Base-by-base conservation (phyloP, 495 filamentous ascomycete species). In the Filosporella fistucella region DNA sequence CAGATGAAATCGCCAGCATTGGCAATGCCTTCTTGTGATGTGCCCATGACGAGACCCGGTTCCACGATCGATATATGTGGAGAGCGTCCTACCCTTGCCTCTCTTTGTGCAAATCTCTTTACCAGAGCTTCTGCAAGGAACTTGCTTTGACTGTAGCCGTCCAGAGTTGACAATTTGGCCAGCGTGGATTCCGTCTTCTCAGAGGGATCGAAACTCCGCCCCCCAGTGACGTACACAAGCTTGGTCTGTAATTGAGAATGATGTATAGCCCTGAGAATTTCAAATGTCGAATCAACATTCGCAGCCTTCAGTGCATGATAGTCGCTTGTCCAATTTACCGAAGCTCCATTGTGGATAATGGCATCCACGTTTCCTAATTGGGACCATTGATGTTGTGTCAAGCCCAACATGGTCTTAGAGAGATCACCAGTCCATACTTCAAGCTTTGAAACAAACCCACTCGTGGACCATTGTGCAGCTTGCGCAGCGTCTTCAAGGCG, bases 341-440 rank as follows among this genome's bases (percentile, higher is more conserved):
- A 69, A 5, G 91, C 91, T 36, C 89, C 91, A 58, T 95, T 96
- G 67, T 95, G 90, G 41, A 96, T 85, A 10, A 96, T 72, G 0
- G 87, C 67, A 58, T 94, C 88, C 0, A 84, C 82, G 40, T 78
- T 70, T 5, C 81, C 58, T 2, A 96, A 56, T 14, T 54, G 66
- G 32, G 85, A 61, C 86, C 85, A 94, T 2, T 66, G 65, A 0
- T 63, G 64, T 3, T 77, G 69, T 17, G 72, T 66, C 3, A 96
- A 52, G 16, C 91, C 89, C 1, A 96, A 77, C 6, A 77, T 73
- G 10, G 82, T 77, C 51, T 82, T 71, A 10, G 78, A 74, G 3
- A 96, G 68, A 58, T 91, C 82, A 45, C 90, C 91, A 14, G 78
- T 66, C 2, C 93, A 74, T 25, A 74, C 75, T 41, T 76, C 70